phyloP scores from a whole-genome alignment of 345 rosid genomes.

The Clausena lansium region DNA sequence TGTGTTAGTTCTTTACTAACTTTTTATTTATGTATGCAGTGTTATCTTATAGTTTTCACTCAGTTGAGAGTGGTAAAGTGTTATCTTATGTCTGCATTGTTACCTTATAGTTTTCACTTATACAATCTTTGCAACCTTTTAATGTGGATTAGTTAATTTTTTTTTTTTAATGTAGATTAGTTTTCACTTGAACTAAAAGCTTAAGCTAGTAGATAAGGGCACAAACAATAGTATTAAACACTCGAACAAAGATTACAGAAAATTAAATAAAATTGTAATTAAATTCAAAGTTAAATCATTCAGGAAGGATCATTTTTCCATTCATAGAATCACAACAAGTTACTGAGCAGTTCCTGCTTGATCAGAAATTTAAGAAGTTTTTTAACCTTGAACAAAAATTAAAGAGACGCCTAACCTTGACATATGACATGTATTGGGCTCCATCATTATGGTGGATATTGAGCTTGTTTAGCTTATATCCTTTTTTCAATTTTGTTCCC shows the following conservation, averaged over 20 bases:
- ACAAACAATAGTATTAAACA: too few relatives aligned
- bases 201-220: not conserved
- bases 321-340: slow-evolving; percentile 1
- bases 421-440: slow-evolving; percentile 83
- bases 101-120: too few relatives aligned
- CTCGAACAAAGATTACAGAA: not conserved
- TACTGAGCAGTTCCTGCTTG: slow-evolving; percentile 7
- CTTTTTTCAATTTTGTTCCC: slow-evolving; percentile 38
- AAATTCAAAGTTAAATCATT: not conserved
- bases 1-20: not conserved
- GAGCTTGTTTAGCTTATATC: slow-evolving; percentile 48
- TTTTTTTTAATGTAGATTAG: too few relatives aligned
- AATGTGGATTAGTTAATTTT: not conserved
- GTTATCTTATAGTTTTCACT: not conserved
- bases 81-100: too few relatives aligned
- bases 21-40: not conserved
- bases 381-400: not conserved
- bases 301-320: slow-evolving; percentile 3
- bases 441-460: slow-evolving; percentile 64
- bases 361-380: not conserved
- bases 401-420: slow-evolving; percentile 60
- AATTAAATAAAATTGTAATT: not conserved
- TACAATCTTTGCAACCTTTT: not conserved
- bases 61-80: not conserved
- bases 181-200: not conserved